These are phyloP conservation scores for Microcos paniculata DNA, from an alignment of 345 rosid genomes.

Conservation along the genomic window DNA sequence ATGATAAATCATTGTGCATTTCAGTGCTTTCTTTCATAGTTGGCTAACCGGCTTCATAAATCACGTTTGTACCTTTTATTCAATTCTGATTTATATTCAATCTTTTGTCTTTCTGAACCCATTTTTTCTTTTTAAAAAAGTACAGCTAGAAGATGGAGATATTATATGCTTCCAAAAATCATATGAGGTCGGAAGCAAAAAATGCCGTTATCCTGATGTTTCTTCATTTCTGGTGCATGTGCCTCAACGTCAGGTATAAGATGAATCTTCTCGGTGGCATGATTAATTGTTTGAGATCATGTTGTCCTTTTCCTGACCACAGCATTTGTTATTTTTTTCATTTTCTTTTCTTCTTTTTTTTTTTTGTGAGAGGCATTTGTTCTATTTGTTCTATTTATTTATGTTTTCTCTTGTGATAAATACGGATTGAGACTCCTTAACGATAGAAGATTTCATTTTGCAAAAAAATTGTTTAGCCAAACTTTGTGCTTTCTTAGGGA, in stretches of 20 bases:
- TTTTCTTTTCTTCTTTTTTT: not conserved
- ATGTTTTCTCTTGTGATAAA: too few relatives aligned
- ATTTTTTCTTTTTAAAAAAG: not conserved
- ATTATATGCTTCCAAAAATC: constrained; percentile 80
- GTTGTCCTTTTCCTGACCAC: not conserved
- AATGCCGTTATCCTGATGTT: constrained; percentile 65
- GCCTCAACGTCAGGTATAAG: constrained; percentile 74
- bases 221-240: constrained; percentile 82
- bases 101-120: not conserved
- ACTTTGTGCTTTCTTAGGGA: not conserved
- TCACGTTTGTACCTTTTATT: not conserved
- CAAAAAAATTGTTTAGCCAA: too few relatives aligned
- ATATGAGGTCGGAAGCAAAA: constrained; percentile 42
- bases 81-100: too few relatives aligned
- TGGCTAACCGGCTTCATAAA: not conserved
- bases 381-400: too few relatives aligned
- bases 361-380: too few relatives aligned
- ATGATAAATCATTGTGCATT: constrained; percentile 15
- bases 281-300: not conserved
- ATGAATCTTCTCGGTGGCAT: not conserved
- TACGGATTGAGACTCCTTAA: too few relatives aligned
- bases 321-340: not conserved
- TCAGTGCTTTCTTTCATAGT: not conserved
- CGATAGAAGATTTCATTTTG: too few relatives aligned
- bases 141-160: constrained; percentile 89